These are phyloP conservation scores for Trichoderma sp. DNA, from an alignment of 2,329 filamentous ascomycete species.

Conservation along the genomic window DNA sequence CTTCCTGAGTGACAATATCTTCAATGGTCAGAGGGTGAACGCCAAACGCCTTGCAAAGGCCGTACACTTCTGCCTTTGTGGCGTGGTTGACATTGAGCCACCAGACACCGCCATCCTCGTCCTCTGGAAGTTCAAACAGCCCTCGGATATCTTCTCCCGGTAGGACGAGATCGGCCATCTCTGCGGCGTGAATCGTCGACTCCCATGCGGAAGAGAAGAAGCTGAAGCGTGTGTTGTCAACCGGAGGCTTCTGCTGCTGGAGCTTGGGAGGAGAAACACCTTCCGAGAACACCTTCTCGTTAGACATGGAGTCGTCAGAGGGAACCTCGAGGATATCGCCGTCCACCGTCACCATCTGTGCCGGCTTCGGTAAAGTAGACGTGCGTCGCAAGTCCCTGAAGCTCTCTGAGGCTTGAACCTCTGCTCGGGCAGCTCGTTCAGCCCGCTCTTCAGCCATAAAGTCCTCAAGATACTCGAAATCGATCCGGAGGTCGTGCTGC, in stretches of 20 bases:
- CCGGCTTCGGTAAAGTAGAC: slow-evolving; percentile 29
- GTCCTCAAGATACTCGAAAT: slow-evolving; percentile 92
- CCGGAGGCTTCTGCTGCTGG: slow-evolving; percentile 35
- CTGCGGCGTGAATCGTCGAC: slow-evolving; percentile 86
- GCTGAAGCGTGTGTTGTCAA: slow-evolving; percentile 80
- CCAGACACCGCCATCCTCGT: slow-evolving; percentile 81
- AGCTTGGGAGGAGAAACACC: slow-evolving; percentile 41
- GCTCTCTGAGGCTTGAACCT: slow-evolving; percentile 38
- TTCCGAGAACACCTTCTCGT: slow-evolving; percentile 50
- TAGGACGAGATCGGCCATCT: slow-evolving; percentile 83
- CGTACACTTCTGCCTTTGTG: slow-evolving; percentile 82
- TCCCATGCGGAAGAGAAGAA: slow-evolving; percentile 97
- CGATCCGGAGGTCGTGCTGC: slow-evolving; percentile 69
- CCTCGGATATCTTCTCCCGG: slow-evolving; percentile 88
- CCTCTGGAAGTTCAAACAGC: slow-evolving; percentile 70
- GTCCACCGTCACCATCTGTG: slow-evolving; percentile 51
- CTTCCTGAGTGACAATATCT: slow-evolving; percentile 93
- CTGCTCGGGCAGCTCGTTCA: slow-evolving; percentile 48
- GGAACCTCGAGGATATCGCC: slow-evolving; percentile 60
- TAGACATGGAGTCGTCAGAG: slow-evolving; percentile 44
- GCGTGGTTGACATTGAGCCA: slow-evolving; percentile 95
- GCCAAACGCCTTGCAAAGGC: slow-evolving; percentile 90
- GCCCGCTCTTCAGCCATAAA: slow-evolving; percentile 70
- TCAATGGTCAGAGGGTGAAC: slow-evolving; percentile 95
- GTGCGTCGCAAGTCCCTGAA: slow-evolving; percentile 39